These are phyloP conservation scores for Pyrenula massariospora DNA, from an alignment of 495 filamentous ascomycete genomes.

Conservation along the genomic window DNA sequence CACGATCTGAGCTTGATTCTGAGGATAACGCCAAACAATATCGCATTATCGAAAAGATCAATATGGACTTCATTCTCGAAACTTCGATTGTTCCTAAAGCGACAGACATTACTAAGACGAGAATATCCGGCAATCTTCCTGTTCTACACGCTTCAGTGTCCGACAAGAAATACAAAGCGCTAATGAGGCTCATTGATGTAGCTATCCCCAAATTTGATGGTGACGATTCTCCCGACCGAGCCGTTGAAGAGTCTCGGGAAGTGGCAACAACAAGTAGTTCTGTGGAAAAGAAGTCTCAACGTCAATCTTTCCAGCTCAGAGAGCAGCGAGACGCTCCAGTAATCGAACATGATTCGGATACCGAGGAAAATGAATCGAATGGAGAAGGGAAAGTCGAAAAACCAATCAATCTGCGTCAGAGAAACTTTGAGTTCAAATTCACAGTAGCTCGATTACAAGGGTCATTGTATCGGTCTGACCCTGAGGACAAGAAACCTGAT, in stretches of 20 bases:
- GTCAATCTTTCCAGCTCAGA: conserved; percentile 51
- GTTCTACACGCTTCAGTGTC: conserved; percentile 85
- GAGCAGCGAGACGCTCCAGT: conserved; percentile 63
- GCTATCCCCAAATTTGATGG: conserved; percentile 77
- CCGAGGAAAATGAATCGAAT: conserved; percentile 43
- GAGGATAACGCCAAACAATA: conserved; percentile 59
- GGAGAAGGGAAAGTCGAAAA: conserved; percentile 44
- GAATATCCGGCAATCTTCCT: conserved; percentile 81
- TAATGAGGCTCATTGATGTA: conserved; percentile 94
- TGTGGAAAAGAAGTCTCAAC: conserved; percentile 14
- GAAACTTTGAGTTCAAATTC: conserved; percentile 92
- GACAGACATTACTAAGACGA: conserved; percentile 83
- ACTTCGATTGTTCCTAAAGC: conserved; percentile 90
- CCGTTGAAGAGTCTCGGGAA: conserved; percentile 12
- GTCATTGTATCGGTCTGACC: conserved; percentile 77
- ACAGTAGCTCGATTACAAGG: conserved; percentile 86
- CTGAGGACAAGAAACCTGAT: conserved; percentile 64
- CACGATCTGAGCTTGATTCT: conserved; percentile 68
- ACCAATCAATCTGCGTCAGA: conserved; percentile 61
- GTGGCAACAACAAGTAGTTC: conserved; percentile 5
- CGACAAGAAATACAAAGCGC: conserved; percentile 86
- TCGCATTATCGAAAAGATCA: conserved; percentile 92
- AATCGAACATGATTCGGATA: conserved; percentile 58
- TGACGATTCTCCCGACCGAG: conserved; percentile 22
- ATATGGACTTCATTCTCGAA: conserved; percentile 86